Evolutionary conservation across 768 basidiomycete species (phyloP).

Genomic region (Leccinum longicurvipes): DNA sequence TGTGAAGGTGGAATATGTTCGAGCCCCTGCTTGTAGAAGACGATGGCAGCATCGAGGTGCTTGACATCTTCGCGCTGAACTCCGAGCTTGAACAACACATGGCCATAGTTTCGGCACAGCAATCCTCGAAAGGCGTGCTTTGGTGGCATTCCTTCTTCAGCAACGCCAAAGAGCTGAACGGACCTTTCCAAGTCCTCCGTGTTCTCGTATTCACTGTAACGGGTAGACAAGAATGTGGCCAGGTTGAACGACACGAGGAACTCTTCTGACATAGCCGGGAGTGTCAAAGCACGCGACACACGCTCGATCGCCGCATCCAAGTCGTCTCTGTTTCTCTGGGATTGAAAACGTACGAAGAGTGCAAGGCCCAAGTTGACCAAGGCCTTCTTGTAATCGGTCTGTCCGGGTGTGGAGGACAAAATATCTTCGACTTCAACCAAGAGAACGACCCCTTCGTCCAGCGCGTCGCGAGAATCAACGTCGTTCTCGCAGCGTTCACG

Average conservation of each 20-base stretch:
- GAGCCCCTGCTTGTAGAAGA: conserved; percentile 4
- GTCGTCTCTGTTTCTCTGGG: conserved; percentile 5
- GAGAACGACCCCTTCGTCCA: conserved; percentile 26
- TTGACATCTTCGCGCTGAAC: background rate
- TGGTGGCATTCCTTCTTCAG: conserved; percentile 9
- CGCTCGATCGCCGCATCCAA: conserved; percentile 17
- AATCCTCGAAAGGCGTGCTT: conserved; percentile 4
- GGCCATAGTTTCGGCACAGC: conserved; percentile 13
- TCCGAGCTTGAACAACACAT: conserved; percentile 7
- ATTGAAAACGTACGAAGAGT: conserved; percentile 18
- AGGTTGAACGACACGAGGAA: conserved; percentile 2
- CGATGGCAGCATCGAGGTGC: conserved; percentile 9
- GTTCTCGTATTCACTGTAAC: background rate
- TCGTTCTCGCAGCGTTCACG: conserved; percentile 9
- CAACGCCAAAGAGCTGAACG: conserved; percentile 11
- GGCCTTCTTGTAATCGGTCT: conserved; percentile 1
- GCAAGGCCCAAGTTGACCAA: conserved; percentile 10
- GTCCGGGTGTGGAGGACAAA: conserved; percentile 1
- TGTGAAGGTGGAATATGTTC: conserved; percentile 11
- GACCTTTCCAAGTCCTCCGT: conserved; percentile 14
- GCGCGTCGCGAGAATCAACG: background rate
- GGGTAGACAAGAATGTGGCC: conserved; percentile 12
- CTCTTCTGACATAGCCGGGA: conserved; percentile 6
- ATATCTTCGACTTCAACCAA: conserved; percentile 18
- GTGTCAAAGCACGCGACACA: conserved; percentile 4